Base-by-base conservation (phyloP, 2,329 filamentous ascomycete genomes). In the Pseudogymnoascus sp. region DNA sequence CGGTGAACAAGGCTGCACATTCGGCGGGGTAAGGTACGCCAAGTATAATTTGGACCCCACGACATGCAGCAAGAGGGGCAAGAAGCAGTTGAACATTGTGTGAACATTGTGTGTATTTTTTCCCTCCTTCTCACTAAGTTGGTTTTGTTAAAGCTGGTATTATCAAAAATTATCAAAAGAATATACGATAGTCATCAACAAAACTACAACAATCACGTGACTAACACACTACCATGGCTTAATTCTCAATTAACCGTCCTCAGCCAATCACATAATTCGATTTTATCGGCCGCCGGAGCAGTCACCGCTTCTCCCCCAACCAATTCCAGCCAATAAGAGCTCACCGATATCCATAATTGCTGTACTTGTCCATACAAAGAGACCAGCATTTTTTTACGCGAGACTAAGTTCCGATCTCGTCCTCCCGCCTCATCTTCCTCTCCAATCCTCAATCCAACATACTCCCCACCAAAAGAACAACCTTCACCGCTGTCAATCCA, bases 381-480 rank as follows among this genome's bases (percentile, higher is more conserved):
- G 47, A 54, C 47, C 47, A 54, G 47, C 47, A 54, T 31, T 54
- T 54, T 54, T 54, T 54, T 54, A 54, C 47, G 47, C 47, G 47
- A 54, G 47, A 16, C 47, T 26, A 31, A 31, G 47, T 54, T 54
- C 47, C 47, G 47, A 54, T 54, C 47, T 54, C 47, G 47, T 54
- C 47, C 14, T 54, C 47, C 47, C 26, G 26, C 47, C 47, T 54
- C 47, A 54, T 31, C 47, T 54, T 54, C 47, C 47, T 31, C 26
- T 54, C 47, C 47, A 54, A 54, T 54, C 47, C 47, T 31, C 47
- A 54, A 54, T 54, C 47, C 47, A 54, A 54, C 47, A 54, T 23
- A 54, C 47, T 54, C 47, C 47, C 47, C 47, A 54, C 47, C 26
- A 54, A 26, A 54, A 54, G 26, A 31, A 54, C 47, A 54, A 54